Evolutionary conservation across 441 rosid genomes (phyloP).

Genomic region (Populus trichocarpa): DNA sequence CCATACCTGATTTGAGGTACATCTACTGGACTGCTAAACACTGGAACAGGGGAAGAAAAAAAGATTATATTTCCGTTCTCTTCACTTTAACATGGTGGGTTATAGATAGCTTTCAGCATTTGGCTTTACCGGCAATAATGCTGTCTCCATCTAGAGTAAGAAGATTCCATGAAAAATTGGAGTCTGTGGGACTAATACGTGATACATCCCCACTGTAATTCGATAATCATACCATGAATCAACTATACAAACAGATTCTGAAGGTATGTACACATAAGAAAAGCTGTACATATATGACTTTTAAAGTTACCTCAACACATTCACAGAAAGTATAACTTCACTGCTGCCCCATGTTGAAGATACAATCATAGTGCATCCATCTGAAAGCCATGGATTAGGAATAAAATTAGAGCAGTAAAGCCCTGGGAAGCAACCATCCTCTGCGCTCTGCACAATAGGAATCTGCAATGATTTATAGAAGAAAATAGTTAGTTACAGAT

Average conservation of each 20-base stretch:
- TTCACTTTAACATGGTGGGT: constrained; percentile 4
- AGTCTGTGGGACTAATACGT: constrained; percentile 64
- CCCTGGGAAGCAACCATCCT: constrained; percentile 84
- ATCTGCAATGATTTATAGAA: constrained; percentile 44
- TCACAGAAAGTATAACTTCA: constrained; percentile 66
- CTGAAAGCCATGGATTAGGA: constrained; percentile 83
- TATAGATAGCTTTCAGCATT: constrained; percentile 12
- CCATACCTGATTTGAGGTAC: constrained; percentile 77
- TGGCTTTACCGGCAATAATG: constrained; percentile 69
- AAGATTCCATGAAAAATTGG: constrained; percentile 66
- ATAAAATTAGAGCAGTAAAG: constrained; percentile 57
- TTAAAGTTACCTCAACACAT: constrained; percentile 54
- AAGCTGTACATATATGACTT: background rate
- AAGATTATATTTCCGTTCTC: constrained; percentile 8
- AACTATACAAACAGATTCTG: background rate
- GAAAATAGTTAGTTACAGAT: background rate
- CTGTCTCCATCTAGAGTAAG: constrained; percentile 69
- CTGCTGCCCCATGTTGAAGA: constrained; percentile 75
- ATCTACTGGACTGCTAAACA: constrained; percentile 79
- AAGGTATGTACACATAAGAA: constrained; percentile 5
- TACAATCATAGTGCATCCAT: constrained; percentile 70
- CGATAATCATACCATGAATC: constrained; percentile 15
- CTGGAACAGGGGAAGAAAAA: constrained; percentile 34
- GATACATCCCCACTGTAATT: constrained; percentile 61
- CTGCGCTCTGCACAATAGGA: constrained; percentile 63